Evolutionary conservation across 768 basidiomycete genomes (phyloP), one percentile per base, ranked within the genome.

Genomic region (Pholiota microspora): DNA sequence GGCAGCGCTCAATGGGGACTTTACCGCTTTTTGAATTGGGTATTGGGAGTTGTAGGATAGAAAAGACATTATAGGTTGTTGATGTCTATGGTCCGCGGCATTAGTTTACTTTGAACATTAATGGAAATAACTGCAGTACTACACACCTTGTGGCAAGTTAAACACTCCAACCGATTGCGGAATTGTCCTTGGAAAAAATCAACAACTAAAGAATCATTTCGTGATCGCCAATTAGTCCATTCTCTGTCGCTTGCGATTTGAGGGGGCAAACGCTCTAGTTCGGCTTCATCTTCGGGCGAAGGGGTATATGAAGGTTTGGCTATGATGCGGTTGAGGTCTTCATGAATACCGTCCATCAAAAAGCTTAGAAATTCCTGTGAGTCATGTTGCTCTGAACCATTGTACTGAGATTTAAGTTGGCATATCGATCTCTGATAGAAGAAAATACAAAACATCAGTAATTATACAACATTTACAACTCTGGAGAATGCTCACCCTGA

Each of bases 171-270:
- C 51, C 86, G 79, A 72, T 89, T 98, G 59, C 92, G 78, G 69
- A 97, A 98, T 69, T 98, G 97, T 9, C 96, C 96, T 72, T 98
- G 96, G 77, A 99, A 98, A 66, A 88, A 91, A 70, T 98, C 95
- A 25, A 98, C 97, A 50, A 99, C 88, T 51, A 98, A 72, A 63
- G 90, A 93, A 67, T 99, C 93, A 66, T 98, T 94, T 53, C 92
- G 81, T 74, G 84, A 83, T 67, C 84, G 84, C 78, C 97, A 98
- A 34, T 88, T 81, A 57, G 83, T 77, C 96, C 96, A 99, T 71
- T 98, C 96, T 64, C 90, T 83, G 61, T 92, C 89, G 66, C 91
- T 89, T 16, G 94, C 94, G 59, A 97, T 80, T 66, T 94, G 91
- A 6, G 85, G 80, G 7, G 95, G 88, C 16, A 98, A 72, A 48